A percentile compares a stretch with the other conserved stretches of the same genome.
These are phyloP conservation scores for Fusarium siculi DNA, from an alignment of 2,329 filamentous ascomycete species.

Conservation along the genomic window DNA sequence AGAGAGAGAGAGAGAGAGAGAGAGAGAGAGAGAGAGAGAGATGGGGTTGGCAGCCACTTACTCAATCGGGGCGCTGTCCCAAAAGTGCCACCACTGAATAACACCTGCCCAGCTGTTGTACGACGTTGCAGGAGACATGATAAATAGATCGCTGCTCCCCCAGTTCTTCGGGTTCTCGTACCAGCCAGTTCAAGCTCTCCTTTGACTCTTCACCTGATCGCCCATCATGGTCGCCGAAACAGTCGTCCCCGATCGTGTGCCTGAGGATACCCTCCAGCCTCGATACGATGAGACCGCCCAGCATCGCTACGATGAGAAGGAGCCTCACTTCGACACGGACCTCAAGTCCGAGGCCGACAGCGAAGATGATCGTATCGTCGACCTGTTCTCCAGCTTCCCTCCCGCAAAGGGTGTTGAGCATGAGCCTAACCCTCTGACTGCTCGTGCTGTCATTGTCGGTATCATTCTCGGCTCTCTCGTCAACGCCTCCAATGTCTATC, in stretches of 20 bases:
- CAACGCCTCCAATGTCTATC: conserved; percentile 71
- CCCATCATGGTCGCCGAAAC: conserved; percentile 36
- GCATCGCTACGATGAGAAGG: conserved; percentile 41
- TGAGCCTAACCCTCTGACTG: conserved; percentile 62
- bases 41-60: background rate
- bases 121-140: conserved; percentile 3
- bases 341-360: conserved; percentile 43
- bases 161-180: background rate
- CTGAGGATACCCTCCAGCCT: conserved; percentile 28
- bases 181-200: conserved; percentile 6
- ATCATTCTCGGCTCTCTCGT: conserved; percentile 67
- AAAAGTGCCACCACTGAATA: conserved; percentile 13
- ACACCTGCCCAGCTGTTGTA: background rate
- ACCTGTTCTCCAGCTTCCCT: conserved; percentile 56
- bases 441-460: conserved; percentile 65
- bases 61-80: conserved; percentile 1
- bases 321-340: conserved; percentile 36
- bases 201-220: background rate
- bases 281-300: conserved; percentile 37
- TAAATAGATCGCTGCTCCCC: conserved; percentile 23
- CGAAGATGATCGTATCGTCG: conserved; percentile 46
- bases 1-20: too few relatives aligned
- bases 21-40: background rate
- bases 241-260: conserved; percentile 26
- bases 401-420: conserved; percentile 54